Conservation (phyloP, 805 yeast species). For the Lipomyces mesembrius region DNA sequence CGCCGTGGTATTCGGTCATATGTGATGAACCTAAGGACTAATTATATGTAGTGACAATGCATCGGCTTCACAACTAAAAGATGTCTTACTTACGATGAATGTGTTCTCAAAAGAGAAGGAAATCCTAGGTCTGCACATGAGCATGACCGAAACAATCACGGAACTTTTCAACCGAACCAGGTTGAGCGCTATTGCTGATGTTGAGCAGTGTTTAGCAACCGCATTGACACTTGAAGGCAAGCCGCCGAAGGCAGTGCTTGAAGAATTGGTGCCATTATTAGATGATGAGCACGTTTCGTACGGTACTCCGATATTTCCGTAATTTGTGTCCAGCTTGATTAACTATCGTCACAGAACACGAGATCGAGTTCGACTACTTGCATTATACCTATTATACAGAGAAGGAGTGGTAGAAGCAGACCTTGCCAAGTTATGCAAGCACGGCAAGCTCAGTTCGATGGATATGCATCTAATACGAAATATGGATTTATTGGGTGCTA, state of each 20-base stretch:
- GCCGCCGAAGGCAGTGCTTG: slow-evolving; percentile 60
- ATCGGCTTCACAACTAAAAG: slow-evolving; percentile 51
- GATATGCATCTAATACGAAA: slow-evolving; percentile 60
- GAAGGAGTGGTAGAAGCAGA: slow-evolving; percentile 81
- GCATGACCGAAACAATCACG: slow-evolving; percentile 27
- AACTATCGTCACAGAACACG: slow-evolving; percentile 41
- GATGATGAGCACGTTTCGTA: slow-evolving; percentile 48
- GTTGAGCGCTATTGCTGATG: slow-evolving; percentile 74
- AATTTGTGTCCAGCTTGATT: not conserved
- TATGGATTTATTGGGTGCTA: slow-evolving; percentile 63
- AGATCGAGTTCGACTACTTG: slow-evolving; percentile 75
- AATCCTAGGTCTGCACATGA: slow-evolving; percentile 24
- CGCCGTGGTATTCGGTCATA: not conserved
- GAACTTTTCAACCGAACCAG: slow-evolving; percentile 18
- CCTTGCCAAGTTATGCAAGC: slow-evolving; percentile 67
- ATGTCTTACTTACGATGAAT: slow-evolving; percentile 53
- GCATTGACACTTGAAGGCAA: slow-evolving; percentile 74
- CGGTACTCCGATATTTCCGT: not conserved
- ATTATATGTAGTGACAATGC: slow-evolving; percentile 12
- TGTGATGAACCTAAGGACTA: not conserved
- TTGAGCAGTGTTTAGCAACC: slow-evolving; percentile 81
- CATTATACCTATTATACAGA: slow-evolving; percentile 76
- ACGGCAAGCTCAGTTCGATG: slow-evolving; percentile 51
- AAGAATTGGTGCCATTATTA: slow-evolving; percentile 62
- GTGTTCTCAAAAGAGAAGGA: slow-evolving; percentile 58